phyloP scores from a whole-genome alignment of 495 filamentous ascomycete genomes.

The Podospora fimiseda region DNA sequence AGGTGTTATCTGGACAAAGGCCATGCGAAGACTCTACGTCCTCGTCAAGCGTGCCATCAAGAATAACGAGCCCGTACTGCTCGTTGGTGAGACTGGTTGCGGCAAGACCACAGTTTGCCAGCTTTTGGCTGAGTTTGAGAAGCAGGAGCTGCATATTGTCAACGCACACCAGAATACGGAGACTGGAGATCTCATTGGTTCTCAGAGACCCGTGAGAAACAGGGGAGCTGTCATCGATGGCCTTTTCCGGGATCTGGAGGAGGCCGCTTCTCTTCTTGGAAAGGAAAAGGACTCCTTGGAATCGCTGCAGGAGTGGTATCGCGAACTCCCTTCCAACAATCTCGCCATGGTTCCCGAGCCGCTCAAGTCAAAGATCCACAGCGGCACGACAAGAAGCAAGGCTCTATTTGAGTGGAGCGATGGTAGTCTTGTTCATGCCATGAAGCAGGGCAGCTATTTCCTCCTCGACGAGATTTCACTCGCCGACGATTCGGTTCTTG shows the following conservation, averaged over 20 bases:
- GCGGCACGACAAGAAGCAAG: conserved; percentile 56
- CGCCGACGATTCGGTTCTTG: conserved; percentile 94
- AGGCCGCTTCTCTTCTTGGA: conserved; percentile 34
- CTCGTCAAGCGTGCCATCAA: conserved; percentile 76
- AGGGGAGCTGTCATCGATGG: conserved; percentile 61
- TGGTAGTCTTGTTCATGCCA: conserved; percentile 88
- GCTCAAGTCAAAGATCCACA: conserved; percentile 51
- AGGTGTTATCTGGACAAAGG: conserved; percentile 85
- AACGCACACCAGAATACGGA: conserved; percentile 98
- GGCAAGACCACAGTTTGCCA: conserved; percentile 97
- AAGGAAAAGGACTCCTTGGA: conserved; percentile 23
- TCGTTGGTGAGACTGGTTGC: conserved; percentile 95
- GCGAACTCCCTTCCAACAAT: conserved; percentile 21
- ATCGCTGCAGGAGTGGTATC: conserved; percentile 37
- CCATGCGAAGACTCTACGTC: conserved; percentile 85
- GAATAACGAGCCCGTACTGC: conserved; percentile 87
- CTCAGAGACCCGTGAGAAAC: conserved; percentile 86
- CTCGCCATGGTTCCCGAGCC: conserved; percentile 39
- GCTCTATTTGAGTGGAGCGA: conserved; percentile 96
- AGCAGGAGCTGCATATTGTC: conserved; percentile 71
- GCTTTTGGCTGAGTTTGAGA: conserved; percentile 73
- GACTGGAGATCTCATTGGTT: conserved; percentile 93
- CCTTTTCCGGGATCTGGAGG: conserved; percentile 55
- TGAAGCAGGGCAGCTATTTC: conserved; percentile 85
- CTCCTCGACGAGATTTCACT: conserved; percentile 96